Base-by-base conservation (phyloP, 139 green algal genomes). In the Chlamydomonas urium region DNA sequence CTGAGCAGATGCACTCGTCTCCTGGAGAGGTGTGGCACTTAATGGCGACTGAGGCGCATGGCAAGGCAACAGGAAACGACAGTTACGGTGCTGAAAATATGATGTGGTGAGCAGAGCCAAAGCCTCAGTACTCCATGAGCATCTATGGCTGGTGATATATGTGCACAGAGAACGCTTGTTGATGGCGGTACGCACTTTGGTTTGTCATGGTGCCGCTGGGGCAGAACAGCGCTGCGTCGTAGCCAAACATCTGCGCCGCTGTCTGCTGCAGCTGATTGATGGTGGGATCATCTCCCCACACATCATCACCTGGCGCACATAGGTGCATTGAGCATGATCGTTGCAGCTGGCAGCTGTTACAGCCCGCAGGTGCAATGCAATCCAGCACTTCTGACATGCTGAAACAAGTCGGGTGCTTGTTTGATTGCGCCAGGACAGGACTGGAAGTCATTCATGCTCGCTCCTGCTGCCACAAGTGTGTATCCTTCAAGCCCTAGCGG, bases 261-360 rank as follows among this genome's bases (percentile, higher is more conserved):
- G 65, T 48, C 35, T 63, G 60, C 65, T 90, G 81, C 21, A 90
- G 19, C 24, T 69, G 28, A 47, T 86, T 87, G 17, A 91, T 74
- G 1, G 83, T 90, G 14, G 83, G 83, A 71, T 96, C 90, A 28
- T 92, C 89, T 2, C 87, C 86, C 60, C 87, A 89, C 1, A 94
- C 89, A 74, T 96, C 90, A 73, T 96, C 90, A 0, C 90, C 90
- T n/a, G n/a, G n/a, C n/a, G n/a, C n/a, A n/a, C 10, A 93, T 82
- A 19, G 31, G 60, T 19, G 60, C 60, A 48, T 4, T 26, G 17
- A 68, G 4, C 60, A 68, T 68, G 31, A n/a, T n/a, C n/a, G n/a
- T n/a, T n/a, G n/a, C n/a, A n/a, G n/a, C n/a, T n/a, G n/a, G n/a
- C n/a, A n/a, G n/a, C n/a, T n/a, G n/a, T n/a, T n/a, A n/a, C n/a